Evolutionary conservation across 257 asterid species (phyloP), one percentile per base, ranked within the genome.

Genomic region (Solanum arcanum): DNA sequence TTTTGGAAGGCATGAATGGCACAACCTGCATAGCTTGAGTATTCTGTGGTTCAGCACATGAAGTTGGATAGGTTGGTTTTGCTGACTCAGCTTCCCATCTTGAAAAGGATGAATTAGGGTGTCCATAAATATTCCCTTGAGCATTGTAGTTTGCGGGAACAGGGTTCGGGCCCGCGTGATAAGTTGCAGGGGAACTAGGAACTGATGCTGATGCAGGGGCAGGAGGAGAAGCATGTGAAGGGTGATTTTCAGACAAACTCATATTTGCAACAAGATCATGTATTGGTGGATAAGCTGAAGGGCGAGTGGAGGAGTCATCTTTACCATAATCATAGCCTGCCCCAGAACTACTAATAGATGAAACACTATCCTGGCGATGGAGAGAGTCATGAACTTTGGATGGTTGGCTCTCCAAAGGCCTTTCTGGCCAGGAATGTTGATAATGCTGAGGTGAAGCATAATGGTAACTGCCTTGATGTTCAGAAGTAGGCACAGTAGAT

Each of bases 241-340:
- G 91, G 20, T 90, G 90, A 88, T 46, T 44, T 46, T 91, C 93
- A 20, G 95, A 88, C 92, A 97, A 89, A 81, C 75, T 93, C 91
- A 95, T 83, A 85, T 90, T 90, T 27, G 90, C 93, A 88, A 95
- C 56, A 3, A 90, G 95, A 86, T 93, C 93, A 27, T 95, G 95
- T 39, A 95, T 92, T 73, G 95, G 95, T 3, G 99, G 99, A 83
- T 95, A 94, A 78, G 92, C 59, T 1, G 95, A 52, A 42, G 98
- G 95, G 70, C 90, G 90, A 80, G 87, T 85, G 11, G 88, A 91
- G 56, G 88, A 76, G 84, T 82, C 78, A 70, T 86, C 92, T 47
- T 89, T 91, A 18, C 78, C 87, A 74, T 68, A 87, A 84, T 87
- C 93, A 83, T 91, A 86, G 86, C 87, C 87, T n/a, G 84, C 59